These are phyloP conservation scores for Candida verbasci DNA, from an alignment of 805 yeast species.

Conservation along the genomic window DNA sequence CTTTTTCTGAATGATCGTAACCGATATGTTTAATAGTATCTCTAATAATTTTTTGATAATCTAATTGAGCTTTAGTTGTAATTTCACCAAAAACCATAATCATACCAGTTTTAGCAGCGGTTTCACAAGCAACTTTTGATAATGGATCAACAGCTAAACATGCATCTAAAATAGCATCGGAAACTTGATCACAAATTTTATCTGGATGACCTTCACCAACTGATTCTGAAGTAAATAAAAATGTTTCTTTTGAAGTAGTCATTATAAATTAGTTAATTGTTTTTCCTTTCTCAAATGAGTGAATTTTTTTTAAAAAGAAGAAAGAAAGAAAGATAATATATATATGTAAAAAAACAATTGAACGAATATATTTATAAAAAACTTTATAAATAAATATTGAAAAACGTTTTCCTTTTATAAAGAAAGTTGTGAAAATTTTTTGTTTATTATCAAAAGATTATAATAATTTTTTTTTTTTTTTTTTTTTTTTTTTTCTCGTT, in stretches of 20 bases:
- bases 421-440: too few relatives aligned
- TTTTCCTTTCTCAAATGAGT: too few relatives aligned
- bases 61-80: slow-evolving; percentile 92
- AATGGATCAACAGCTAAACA: slow-evolving; percentile 93
- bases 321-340: too few relatives aligned
- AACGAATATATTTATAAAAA: too few relatives aligned
- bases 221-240: slow-evolving; percentile 78
- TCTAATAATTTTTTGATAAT: slow-evolving; percentile 96
- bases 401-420: too few relatives aligned
- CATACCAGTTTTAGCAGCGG: slow-evolving; percentile 99
- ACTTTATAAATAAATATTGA: too few relatives aligned
- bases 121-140: slow-evolving; percentile 98
- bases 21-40: slow-evolving; percentile 98
- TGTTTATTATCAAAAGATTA: too few relatives aligned
- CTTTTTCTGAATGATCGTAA: slow-evolving; percentile 92
- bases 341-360: too few relatives aligned
- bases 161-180: slow-evolving; percentile 97
- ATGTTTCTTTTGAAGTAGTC: slow-evolving; percentile 28
- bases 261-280: too few relatives aligned
- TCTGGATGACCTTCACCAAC: slow-evolving; percentile 96
- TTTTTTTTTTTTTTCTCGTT: too few relatives aligned
- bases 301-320: too few relatives aligned
- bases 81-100: slow-evolving; percentile 99
- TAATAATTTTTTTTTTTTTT: too few relatives aligned
- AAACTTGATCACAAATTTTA: slow-evolving; percentile 97